Base-by-base conservation (phyloP, 495 filamentous ascomycete genomes). In the Daldinia caldariorum region DNA sequence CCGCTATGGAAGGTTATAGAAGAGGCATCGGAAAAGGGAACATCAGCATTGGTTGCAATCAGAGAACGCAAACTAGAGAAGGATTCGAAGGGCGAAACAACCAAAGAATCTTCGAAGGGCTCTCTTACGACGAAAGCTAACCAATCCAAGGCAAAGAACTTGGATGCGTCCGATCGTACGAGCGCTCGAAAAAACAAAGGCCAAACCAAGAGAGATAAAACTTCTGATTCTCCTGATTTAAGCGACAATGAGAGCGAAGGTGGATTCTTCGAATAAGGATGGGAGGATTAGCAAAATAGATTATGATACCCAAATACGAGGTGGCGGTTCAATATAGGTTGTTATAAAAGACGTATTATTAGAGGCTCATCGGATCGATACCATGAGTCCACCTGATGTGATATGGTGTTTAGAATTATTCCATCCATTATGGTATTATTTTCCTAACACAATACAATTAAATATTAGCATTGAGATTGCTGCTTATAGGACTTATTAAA, bases 1-100 rank as follows among this genome's bases (percentile, higher is more conserved):
- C 81, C 88, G 3, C 84, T 95, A 79, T 94, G 92, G 92, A 68
- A 78, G 16, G 74, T 83, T 10, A 87, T 96, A 49, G 90, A 92
- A 78, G 84, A 87, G 69, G 86, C 87, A 39, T 91, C 91, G 83
- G 78, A 86, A 71, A 83, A 92, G 22, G 88, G 87, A 6, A 66
- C 14, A 1, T 53, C 20, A 12, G 70, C 67, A 22, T 57, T 77
- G 0, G 49, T 68, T 6, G 61, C 65, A 34, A 69, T 77, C 20
- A 63, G 68, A 26, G 75, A 77, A 37, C 72, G 75, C 14, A 77
- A 75, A 39, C 47, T 62, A 16, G 58, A 37, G 1, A 32, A 2
- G 26, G 61, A 66, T 0, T 32, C 58, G 26, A 69, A 56, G 43
- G 56, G 14, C 32, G 59, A 67, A 8, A 6, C 3, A 18, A 31